These are phyloP conservation scores for Aspergillus asperescens DNA, from an alignment of 495 filamentous ascomycete species.

Conservation along the genomic window DNA sequence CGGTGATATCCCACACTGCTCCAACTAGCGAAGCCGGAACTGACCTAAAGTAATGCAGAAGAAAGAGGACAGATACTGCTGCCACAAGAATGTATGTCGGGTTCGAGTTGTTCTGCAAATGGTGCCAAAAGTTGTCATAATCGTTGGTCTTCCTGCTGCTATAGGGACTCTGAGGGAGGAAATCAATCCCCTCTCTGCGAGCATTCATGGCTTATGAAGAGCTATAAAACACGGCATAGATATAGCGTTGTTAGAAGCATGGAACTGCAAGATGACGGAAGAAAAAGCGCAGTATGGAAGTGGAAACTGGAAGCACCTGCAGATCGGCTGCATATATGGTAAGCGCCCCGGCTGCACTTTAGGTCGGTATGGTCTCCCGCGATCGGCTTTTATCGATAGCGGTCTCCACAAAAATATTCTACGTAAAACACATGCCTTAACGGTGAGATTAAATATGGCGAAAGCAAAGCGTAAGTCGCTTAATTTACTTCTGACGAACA, in stretches of 20 bases:
- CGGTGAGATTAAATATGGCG: constrained; percentile 36
- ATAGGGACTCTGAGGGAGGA: constrained; percentile 30
- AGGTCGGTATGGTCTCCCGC: constrained; percentile 27
- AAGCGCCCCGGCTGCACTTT: constrained; percentile 23
- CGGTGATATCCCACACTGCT: constrained; percentile 55
- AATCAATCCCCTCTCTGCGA: constrained; percentile 33
- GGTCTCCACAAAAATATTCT: constrained; percentile 30
- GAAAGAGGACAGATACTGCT: constrained; percentile 22
- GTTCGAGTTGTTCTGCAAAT: constrained; percentile 26
- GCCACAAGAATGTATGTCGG: constrained; percentile 24
- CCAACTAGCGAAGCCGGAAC: constrained; percentile 25
- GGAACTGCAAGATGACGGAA: background rate
- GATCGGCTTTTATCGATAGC: constrained; percentile 39
- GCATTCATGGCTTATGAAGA: constrained; percentile 37
- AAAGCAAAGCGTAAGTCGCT: constrained; percentile 39
- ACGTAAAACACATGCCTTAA: constrained; percentile 11
- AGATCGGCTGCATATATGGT: constrained; percentile 14
- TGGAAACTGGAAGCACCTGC: background rate
- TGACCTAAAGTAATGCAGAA: constrained; percentile 29
- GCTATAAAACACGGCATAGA: constrained; percentile 21
- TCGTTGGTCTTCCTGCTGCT: constrained; percentile 24
- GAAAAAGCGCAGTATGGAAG: background rate
- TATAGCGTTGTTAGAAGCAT: constrained; percentile 21
- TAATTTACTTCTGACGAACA: background rate
- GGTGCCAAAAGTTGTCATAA: constrained; percentile 30